A percentile compares a stretch with the other conserved stretches of the same genome.
Evolutionary conservation across 2,329 filamentous ascomycete species (phyloP).

Genomic region (Thermothelomyces thermophilus): DNA sequence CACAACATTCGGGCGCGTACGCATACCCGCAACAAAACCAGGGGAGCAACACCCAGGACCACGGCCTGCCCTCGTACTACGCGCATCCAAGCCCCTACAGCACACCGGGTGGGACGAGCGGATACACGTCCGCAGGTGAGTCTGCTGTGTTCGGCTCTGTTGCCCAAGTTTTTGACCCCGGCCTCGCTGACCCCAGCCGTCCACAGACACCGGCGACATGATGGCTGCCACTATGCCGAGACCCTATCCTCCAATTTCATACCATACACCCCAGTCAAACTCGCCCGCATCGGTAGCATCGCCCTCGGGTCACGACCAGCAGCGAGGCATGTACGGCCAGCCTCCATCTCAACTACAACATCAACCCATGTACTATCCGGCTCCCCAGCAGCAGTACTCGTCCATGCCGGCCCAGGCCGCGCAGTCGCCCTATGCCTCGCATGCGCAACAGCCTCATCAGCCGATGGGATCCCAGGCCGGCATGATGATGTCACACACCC

Average conservation of each 20-base stretch:
- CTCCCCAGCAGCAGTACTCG: slow-evolving; percentile 54
- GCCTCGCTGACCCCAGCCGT: slow-evolving; percentile 8
- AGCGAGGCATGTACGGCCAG: slow-evolving; percentile 79
- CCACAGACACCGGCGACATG: slow-evolving; percentile 54
- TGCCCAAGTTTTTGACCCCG: not conserved
- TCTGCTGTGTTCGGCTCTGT: slow-evolving; percentile 21
- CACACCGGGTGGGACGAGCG: slow-evolving; percentile 71
- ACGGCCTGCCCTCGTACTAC: slow-evolving; percentile 61
- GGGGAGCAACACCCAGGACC: slow-evolving; percentile 56
- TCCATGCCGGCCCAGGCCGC: slow-evolving; percentile 59
- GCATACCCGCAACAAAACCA: slow-evolving; percentile 64
- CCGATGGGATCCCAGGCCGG: slow-evolving; percentile 58
- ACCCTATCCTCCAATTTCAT: slow-evolving; percentile 80
- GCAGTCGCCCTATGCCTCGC: slow-evolving; percentile 56
- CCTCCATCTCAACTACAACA: slow-evolving; percentile 72
- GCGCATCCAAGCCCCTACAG: slow-evolving; percentile 78
- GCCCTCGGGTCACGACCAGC: slow-evolving; percentile 80
- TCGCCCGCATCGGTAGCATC: slow-evolving; percentile 91
- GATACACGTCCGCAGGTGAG: slow-evolving; percentile 83
- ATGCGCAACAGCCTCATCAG: slow-evolving; percentile 47
- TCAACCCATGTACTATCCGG: slow-evolving; percentile 69
- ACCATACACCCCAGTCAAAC: slow-evolving; percentile 92
- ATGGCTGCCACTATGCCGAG: slow-evolving; percentile 67
- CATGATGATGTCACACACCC: slow-evolving; percentile 60
- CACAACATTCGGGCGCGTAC: slow-evolving; percentile 58